These are phyloP conservation scores for Arthrinium puccinioides DNA, from an alignment of 2,329 filamentous ascomycete genomes.

Conservation along the genomic window DNA sequence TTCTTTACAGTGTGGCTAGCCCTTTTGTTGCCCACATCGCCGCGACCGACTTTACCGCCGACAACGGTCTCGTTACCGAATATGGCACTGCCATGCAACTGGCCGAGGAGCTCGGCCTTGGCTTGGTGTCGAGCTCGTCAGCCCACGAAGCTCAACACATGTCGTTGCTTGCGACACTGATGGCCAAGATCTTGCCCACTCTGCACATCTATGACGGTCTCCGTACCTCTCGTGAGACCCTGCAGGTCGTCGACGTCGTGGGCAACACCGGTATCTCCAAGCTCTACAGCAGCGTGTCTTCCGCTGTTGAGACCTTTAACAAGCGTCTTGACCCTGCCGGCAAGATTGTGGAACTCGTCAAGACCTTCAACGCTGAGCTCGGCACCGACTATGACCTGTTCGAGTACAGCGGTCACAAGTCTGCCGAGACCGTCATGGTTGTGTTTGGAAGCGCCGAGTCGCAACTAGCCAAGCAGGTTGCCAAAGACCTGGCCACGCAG, in stretches of 20 bases:
- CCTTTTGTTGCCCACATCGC: slow-evolving; percentile 90
- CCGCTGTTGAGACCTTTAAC: slow-evolving; percentile 51
- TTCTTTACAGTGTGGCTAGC: slow-evolving; percentile 86
- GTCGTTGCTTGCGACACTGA: slow-evolving; percentile 76
- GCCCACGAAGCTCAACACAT: slow-evolving; percentile 94
- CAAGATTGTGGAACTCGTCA: slow-evolving; percentile 61
- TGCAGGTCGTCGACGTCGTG: slow-evolving; percentile 74
- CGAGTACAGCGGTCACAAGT: slow-evolving; percentile 82
- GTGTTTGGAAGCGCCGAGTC: slow-evolving; percentile 90
- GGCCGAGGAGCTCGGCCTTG: slow-evolving; percentile 85
- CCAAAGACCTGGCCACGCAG: slow-evolving; percentile 61
- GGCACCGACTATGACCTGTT: slow-evolving; percentile 90
- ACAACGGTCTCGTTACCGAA: slow-evolving; percentile 72
- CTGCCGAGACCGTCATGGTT: slow-evolving; percentile 76
- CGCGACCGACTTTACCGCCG: slow-evolving; percentile 73
- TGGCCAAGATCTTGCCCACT: slow-evolving; percentile 72
- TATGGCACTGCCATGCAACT: slow-evolving; percentile 75
- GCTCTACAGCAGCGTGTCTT: slow-evolving; percentile 59
- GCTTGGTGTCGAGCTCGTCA: slow-evolving; percentile 76
- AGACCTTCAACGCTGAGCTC: slow-evolving; percentile 79
- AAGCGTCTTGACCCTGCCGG: slow-evolving; percentile 67
- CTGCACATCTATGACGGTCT: slow-evolving; percentile 87
- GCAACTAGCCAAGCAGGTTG: slow-evolving; percentile 76
- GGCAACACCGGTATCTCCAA: slow-evolving; percentile 63
- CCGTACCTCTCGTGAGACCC: slow-evolving; percentile 72